These are phyloP conservation scores for Pichia paraexigua DNA, from an alignment of 805 yeast species.

Conservation along the genomic window DNA sequence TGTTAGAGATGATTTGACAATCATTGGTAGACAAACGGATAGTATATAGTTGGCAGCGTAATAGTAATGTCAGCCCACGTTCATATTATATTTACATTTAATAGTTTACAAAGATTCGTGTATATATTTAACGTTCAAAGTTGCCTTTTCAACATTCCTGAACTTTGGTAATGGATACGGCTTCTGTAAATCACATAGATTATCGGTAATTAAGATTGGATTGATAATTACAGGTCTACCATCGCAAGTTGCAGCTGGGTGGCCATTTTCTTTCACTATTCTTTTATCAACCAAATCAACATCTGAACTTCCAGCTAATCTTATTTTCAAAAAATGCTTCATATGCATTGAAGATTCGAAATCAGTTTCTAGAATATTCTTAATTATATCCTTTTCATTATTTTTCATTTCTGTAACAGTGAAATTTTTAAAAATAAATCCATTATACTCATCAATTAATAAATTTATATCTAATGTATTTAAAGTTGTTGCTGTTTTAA, in stretches of 20 bases:
- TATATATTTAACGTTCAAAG: constrained; percentile 36
- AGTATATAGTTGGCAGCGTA: constrained; percentile 29
- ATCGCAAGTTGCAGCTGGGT: constrained; percentile 29
- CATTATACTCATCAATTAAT: constrained; percentile 31
- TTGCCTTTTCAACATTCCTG: constrained; percentile 58
- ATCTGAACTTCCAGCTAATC: constrained; percentile 23
- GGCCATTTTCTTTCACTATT: constrained; percentile 28
- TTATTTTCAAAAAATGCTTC: constrained; percentile 26
- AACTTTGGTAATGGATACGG: constrained; percentile 44
- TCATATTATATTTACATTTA: background rate
- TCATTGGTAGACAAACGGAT: constrained; percentile 73
- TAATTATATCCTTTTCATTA: constrained; percentile 18
- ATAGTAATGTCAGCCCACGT: background rate
- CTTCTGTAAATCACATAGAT: background rate
- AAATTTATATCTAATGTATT: constrained; percentile 42
- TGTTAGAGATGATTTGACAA: constrained; percentile 44
- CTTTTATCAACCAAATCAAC: constrained; percentile 24
- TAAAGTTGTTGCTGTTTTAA: constrained; percentile 38
- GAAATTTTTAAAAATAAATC: constrained; percentile 28
- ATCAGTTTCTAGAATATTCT: constrained; percentile 26
- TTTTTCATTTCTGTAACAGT: constrained; percentile 16
- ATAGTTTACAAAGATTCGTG: constrained; percentile 16
- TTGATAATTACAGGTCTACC: constrained; percentile 39
- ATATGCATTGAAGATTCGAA: constrained; percentile 25
- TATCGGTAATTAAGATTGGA: constrained; percentile 15